These are phyloP conservation scores for Aristolochia fimbriata DNA, from an alignment of 164 flowering plant genomes.

Conservation along the genomic window DNA sequence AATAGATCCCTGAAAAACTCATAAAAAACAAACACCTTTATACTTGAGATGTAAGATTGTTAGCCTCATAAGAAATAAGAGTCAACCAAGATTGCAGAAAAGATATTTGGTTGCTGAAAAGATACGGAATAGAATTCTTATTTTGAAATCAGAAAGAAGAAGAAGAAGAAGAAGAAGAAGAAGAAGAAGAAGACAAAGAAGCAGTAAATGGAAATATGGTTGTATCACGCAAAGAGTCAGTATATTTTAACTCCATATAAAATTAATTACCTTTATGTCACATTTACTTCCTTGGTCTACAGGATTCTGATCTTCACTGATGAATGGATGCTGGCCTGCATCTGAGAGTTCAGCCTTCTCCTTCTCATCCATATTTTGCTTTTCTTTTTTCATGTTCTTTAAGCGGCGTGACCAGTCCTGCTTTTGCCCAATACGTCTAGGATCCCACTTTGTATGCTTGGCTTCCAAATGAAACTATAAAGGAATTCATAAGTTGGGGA, in stretches of 20 bases:
- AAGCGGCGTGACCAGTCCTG: slow-evolving; percentile 76
- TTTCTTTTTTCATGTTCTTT: slow-evolving; percentile 43
- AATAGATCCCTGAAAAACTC: slow-evolving; percentile 31
- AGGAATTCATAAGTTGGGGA: background rate
- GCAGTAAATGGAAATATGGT: background rate
- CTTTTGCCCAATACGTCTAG: slow-evolving; percentile 39
- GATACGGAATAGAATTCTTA: background rate
- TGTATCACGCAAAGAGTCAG: background rate
- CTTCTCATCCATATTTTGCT: slow-evolving; percentile 35
- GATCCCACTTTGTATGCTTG: slow-evolving; percentile 41
- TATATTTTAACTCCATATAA: background rate
- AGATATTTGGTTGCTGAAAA: background rate
- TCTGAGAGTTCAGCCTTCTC: slow-evolving; percentile 31
- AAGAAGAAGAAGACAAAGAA: background rate
- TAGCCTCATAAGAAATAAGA: too few relatives aligned
- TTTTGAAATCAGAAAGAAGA: too few relatives aligned
- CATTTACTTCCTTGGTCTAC: slow-evolving; percentile 22
- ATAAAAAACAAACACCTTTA: too few relatives aligned
- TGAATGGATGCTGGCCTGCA: slow-evolving; percentile 33
- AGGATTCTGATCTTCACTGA: slow-evolving; percentile 39
- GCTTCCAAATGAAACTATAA: slow-evolving; percentile 14
- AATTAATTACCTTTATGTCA: slow-evolving; percentile 15
- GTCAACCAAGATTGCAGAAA: too few relatives aligned
- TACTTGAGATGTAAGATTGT: too few relatives aligned
- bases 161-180: too few relatives aligned